Evolutionary conservation across 108 stramenopile species (phyloP).

Genomic region (Conticribra guillardii): DNA sequence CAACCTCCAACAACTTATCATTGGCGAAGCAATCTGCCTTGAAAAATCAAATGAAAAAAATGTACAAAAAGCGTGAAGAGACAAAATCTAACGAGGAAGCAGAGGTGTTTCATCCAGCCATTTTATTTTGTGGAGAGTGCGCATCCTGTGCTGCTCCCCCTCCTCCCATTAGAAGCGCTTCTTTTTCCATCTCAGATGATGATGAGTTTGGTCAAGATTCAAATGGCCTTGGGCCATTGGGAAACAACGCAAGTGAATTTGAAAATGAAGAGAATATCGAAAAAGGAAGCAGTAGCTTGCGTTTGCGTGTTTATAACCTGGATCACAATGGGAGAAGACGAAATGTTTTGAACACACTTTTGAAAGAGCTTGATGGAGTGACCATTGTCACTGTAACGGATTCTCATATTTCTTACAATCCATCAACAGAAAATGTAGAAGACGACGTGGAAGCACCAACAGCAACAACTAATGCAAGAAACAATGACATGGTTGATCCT

Average conservation of each 20-base stretch:
- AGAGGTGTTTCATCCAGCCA: neutral
- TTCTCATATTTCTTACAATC: conserved; percentile 3
- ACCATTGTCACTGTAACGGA: conserved; percentile 3
- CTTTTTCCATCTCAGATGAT: neutral
- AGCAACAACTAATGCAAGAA: no score
- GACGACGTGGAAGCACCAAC: neutral
- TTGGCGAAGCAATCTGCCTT: no score
- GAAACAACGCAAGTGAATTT: neutral
- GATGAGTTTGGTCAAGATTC: neutral
- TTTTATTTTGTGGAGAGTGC: neutral
- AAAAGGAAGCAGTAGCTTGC: neutral
- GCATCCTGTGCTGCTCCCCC: neutral
- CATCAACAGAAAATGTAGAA: neutral
- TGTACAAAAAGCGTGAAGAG: no score
- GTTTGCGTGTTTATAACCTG: conserved; percentile 18
- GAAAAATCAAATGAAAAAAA: no score
- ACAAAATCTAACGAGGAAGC: no score
- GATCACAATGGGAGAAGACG: conserved; percentile 6
- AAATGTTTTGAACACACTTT: conserved; percentile 12
- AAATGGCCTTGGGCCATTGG: neutral
- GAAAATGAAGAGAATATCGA: neutral
- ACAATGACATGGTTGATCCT: conserved; percentile 10
- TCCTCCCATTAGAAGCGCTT: neutral
- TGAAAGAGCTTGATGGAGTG: conserved; percentile 28
- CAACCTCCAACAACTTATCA: no score